Conservation (phyloP, 192 early-diverging fungal genomes). For the Backusella tarrabulga region DNA sequence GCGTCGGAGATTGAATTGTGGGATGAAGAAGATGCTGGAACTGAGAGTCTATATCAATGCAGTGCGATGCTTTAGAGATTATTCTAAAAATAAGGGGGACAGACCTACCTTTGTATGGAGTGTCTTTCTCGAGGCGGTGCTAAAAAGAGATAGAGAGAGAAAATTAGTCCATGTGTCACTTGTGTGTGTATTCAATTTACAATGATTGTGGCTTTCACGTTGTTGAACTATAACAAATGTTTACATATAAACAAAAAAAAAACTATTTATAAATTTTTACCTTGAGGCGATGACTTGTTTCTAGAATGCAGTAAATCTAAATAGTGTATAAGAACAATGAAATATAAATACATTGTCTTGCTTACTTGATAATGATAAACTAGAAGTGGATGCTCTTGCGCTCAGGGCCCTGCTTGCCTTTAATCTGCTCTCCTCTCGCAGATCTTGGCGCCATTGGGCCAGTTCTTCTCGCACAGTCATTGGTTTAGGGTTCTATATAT, state of each 20-base stretch:
- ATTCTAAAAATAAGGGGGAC: not conserved
- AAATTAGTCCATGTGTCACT: not conserved
- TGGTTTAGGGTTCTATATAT: not conserved
- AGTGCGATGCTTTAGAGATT: not conserved
- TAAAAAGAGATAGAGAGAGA: not conserved
- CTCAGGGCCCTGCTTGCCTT: not conserved
- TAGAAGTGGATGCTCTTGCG: not conserved
- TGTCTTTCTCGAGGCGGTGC: not conserved
- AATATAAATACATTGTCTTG: not conserved
- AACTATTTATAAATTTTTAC: not conserved
- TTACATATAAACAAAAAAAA: not conserved
- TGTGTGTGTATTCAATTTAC: not conserved
- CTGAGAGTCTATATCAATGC: not conserved
- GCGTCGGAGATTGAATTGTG: not conserved
- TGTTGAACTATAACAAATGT: not conserved
- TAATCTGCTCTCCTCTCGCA: not conserved
- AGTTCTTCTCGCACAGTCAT: slow-evolving; percentile 5
- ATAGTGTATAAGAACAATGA: not conserved
- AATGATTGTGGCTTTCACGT: not conserved
- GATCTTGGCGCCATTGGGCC: slow-evolving; percentile 11
- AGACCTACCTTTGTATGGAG: not conserved
- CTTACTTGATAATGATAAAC: slow-evolving; percentile 15
- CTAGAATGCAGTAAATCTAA: not conserved
- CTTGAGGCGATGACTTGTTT: not conserved
- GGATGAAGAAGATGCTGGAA: not conserved